Conservation (phyloP, 257 asterid genomes). For the Hygrophila difformis region DNA sequence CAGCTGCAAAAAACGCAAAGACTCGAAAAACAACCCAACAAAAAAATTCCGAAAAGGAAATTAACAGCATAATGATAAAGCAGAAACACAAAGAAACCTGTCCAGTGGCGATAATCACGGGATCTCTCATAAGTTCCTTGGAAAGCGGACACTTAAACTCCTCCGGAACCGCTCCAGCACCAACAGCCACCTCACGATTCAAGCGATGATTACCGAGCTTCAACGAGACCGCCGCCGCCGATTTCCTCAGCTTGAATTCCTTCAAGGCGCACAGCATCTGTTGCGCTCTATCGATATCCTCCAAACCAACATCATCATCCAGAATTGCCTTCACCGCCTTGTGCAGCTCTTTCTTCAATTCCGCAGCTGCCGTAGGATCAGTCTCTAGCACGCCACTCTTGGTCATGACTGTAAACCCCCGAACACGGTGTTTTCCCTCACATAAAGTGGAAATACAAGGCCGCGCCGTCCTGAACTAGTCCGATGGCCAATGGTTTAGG, state of each 20-base stretch:
- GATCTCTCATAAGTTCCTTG: slow-evolving; percentile 78
- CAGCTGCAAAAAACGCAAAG: no score
- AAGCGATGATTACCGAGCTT: slow-evolving; percentile 14
- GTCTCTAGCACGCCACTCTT: no score
- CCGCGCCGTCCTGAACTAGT: no score
- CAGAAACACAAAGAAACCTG: slow-evolving; percentile 36
- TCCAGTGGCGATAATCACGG: slow-evolving; percentile 75
- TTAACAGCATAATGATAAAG: background rate
- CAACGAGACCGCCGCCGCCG: slow-evolving; percentile 27
- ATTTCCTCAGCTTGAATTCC: slow-evolving; percentile 47
- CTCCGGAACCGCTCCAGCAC: slow-evolving; percentile 48
- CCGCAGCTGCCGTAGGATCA: no score
- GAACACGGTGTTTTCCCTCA: no score
- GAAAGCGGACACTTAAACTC: slow-evolving; percentile 86
- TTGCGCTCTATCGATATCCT: slow-evolving; percentile 60
- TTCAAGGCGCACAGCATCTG: slow-evolving; percentile 37
- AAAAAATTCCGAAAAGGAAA: background rate
- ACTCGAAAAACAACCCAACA: no score
- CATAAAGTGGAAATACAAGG: no score
- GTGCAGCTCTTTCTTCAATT: slow-evolving; percentile 64
- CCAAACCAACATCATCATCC: slow-evolving; percentile 48
- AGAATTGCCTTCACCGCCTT: slow-evolving; percentile 48
- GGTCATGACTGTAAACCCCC: no score
- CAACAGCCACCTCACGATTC: slow-evolving; percentile 14
- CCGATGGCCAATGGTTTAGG: no score